Evolutionary conservation across 495 filamentous ascomycete species (phyloP), one percentile per base, ranked within the genome.

Genomic region (Daldinia vernicosa): DNA sequence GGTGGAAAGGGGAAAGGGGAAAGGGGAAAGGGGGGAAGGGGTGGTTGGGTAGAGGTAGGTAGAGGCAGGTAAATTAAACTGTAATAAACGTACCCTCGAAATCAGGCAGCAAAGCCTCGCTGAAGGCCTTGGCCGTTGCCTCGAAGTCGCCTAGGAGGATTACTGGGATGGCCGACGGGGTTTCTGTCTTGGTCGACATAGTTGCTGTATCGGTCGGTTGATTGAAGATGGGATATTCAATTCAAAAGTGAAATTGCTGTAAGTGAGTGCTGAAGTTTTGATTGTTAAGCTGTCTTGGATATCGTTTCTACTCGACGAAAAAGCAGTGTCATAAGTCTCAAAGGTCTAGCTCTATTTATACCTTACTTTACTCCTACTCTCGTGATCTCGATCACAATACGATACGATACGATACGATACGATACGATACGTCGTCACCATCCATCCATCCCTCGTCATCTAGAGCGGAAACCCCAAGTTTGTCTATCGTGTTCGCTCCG

Each of bases 141-240:
- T 70, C 67, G 37, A 26, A 70, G 28, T 74, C 33, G 26, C 71
- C 71, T 9, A 51, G 52, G 43, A 74, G 67, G 45, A 70, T 67
- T 14, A 74, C n/a, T 0, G 67, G 47, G 39, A 45, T 74, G 19
- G 33, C 52, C 6, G 71, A 51, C 63, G 70, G 70, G 63, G 5
- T 64, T 59, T 57, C 33, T 37, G 32, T 2, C 45, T 43, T 73
- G 28, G 39, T 51, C 11, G 70, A 54, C 66, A 73, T 73, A 52
- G 1, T 60, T 58, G 50, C 40, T 57, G 27, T 5, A 45, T 51
- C n/a, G 27, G 54, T 51, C n/a, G 27, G 37, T 30, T 60, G 35
- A 9, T 35, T 52, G 26, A 26, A 39, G n/a, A n/a, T 14, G 7
- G 14, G 11, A 39, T 43, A 39, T 30, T 26, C 19, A 8, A 39